Evolutionary conservation across 352 stramenopile species (phyloP).

Genomic region (Phytophthora ramorum): DNA sequence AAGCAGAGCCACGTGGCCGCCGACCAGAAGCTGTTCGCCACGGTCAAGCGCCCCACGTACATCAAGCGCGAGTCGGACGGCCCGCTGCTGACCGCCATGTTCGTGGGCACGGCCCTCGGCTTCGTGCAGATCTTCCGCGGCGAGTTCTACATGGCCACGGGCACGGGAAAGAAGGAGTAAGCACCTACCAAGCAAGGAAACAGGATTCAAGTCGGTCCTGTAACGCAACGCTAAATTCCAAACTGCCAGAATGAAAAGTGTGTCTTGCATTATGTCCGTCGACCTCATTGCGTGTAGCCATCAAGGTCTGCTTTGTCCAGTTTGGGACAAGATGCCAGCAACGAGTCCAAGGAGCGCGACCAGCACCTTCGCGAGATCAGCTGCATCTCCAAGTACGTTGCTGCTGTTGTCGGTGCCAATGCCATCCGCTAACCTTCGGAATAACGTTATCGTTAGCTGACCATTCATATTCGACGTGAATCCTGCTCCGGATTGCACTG

Average conservation of each 20-base stretch:
- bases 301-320: too few relatives aligned
- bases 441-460: too few relatives aligned
- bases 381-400: too few relatives aligned
- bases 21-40: conserved; percentile 77
- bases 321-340: too few relatives aligned
- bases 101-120: conserved; percentile 55
- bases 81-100: conserved; percentile 43
- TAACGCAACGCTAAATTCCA: conserved; percentile 4
- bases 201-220: not conserved
- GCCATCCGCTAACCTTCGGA: too few relatives aligned
- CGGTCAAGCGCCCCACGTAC: conserved; percentile 68
- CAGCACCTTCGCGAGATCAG: too few relatives aligned
- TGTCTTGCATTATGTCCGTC: too few relatives aligned
- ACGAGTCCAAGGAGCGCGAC: too few relatives aligned
- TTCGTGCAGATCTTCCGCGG: conserved; percentile 67
- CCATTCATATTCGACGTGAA: too few relatives aligned
- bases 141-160: conserved; percentile 77
- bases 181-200: not conserved
- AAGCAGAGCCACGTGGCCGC: conserved; percentile 65
- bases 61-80: conserved; percentile 70
- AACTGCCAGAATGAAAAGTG: conserved; percentile 9
- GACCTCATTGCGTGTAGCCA: too few relatives aligned
- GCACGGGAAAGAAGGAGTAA: conserved; percentile 79
- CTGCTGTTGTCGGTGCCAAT: too few relatives aligned
- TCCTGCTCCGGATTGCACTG: too few relatives aligned